Percentiles rank a stretch among this genome's conserved stretches.
These are phyloP conservation scores for Stemphylium beticola DNA, from an alignment of 2,329 filamentous ascomycete species.

Conservation along the genomic window DNA sequence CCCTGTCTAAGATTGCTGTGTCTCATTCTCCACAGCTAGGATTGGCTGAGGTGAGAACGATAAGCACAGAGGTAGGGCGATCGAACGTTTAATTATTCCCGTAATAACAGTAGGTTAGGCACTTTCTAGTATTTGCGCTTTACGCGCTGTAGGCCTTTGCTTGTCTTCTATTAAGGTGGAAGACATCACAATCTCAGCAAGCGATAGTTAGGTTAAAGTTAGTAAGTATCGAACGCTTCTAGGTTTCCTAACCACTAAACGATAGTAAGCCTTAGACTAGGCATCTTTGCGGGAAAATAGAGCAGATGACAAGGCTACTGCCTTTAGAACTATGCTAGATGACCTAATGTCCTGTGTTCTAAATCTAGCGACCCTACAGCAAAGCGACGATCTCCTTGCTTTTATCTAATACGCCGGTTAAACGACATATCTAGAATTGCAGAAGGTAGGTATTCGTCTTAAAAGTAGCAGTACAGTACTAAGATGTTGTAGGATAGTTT, in stretches of 20 bases:
- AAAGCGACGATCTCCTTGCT: slow-evolving; percentile 4
- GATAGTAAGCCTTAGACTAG: slow-evolving; percentile 1
- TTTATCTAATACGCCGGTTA: slow-evolving; percentile 6
- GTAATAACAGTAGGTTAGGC: background rate
- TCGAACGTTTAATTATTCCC: background rate
- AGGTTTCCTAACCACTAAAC: slow-evolving; percentile 3
- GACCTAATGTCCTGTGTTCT: slow-evolving; percentile 2
- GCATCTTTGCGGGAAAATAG: background rate
- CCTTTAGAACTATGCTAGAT: slow-evolving; percentile 5
- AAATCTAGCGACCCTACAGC: background rate
- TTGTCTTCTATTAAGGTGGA: slow-evolving; percentile 4
- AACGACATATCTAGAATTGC: slow-evolving; percentile 13
- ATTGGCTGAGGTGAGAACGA: slow-evolving; percentile 12
- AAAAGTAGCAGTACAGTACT: slow-evolving; percentile 5
- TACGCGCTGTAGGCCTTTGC: slow-evolving; percentile 5
- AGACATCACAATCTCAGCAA: slow-evolving; percentile 15
- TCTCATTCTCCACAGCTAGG: slow-evolving; percentile 11
- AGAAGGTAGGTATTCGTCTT: slow-evolving; percentile 6
- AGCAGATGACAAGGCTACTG: background rate
- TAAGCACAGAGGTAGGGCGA: slow-evolving; percentile 17
- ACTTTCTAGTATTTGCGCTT: slow-evolving; percentile 9
- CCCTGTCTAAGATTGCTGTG: slow-evolving; percentile 16
- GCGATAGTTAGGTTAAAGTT: slow-evolving; percentile 18
- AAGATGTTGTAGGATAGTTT: slow-evolving; percentile 10
- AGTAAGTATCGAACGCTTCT: slow-evolving; percentile 4